Evolutionary conservation across 106 monocot genomes (phyloP), one percentile per base, ranked within the genome.

Genomic region (Dendrobium officinale): DNA sequence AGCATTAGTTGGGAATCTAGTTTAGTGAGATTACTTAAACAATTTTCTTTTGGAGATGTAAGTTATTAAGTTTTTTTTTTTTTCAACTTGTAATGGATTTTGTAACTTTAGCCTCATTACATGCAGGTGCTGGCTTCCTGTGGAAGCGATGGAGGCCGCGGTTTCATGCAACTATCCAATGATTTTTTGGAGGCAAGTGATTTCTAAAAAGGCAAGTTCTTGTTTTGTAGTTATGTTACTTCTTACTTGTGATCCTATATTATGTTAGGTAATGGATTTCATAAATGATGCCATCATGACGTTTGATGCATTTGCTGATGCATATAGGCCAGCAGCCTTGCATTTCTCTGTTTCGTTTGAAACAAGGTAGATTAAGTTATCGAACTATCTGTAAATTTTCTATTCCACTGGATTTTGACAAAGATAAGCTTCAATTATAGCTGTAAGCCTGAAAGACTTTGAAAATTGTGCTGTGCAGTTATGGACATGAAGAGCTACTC

Each of bases 281-380:
- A 88, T 99, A 81, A 99, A 99, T 82, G 95, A 99, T 99, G 86
- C 89, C 55, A 56, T 99, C 84, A 89, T 87, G 55, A 95, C 92
- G 44, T 64, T 99, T 47, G 91, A 91, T 86, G 90, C 95, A 27
- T 99, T 99, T 90, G 80, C 85, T 80, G 88, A 89, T 82, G 88
- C 92, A 48, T 93, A 91, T 83, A 87, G 42, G 68, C 87, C 88
- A 79, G 92, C 89, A 43, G 82, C 92, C 68, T 73, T 92, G 29
- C 84, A 81, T 43, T 88, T 93, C 22, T 90, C 85, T 84, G 18
- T 73, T 76, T 88, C 91, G 58, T 84, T 85, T 89, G 89, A 95
- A 86, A 88, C 79, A 83, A 91, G 95, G 98, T 95, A 81, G 40
- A 42, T 29, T 82, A 16, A 20, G 19, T 51, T 42, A 4, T 26